Conservation (phyloP, 2,329 filamentous ascomycete species). For the Penicillium decumbens region DNA sequence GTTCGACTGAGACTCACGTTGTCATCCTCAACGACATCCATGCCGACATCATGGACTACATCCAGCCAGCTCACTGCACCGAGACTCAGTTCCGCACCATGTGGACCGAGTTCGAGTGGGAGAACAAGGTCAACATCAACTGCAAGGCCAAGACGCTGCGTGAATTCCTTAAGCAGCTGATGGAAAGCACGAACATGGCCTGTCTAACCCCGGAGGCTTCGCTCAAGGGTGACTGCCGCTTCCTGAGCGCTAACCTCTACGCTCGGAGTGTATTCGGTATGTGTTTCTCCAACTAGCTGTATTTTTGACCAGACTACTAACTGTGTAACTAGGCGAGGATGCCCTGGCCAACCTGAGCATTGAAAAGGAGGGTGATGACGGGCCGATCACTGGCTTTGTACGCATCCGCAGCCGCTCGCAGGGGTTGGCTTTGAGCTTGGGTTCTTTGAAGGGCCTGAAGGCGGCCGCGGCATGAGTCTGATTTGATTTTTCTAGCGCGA, state of each 20-base stretch:
- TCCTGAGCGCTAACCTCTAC: constrained; percentile 94
- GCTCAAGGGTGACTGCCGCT: constrained; percentile 95
- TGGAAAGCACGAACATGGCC: constrained; percentile 98
- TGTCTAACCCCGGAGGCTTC: constrained; percentile 95
- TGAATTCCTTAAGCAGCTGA: constrained; percentile 87
- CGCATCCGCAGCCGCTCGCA: constrained; percentile 96
- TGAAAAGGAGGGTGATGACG: constrained; percentile 93
- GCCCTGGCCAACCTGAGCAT: constrained; percentile 95
- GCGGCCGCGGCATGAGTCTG: constrained; percentile 50
- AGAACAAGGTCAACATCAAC: constrained; percentile 99
- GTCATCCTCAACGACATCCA: constrained; percentile 98
- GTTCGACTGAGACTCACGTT: constrained; percentile 88
- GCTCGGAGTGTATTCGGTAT: constrained; percentile 96
- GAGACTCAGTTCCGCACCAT: constrained; percentile 99
- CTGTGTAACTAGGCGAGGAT: constrained; percentile 73
- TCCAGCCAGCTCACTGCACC: constrained; percentile 91
- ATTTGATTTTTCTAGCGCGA: constrained; percentile 26
- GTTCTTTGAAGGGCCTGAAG: constrained; percentile 89
- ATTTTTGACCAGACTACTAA: constrained; percentile 18
- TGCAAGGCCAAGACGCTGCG: constrained; percentile 88
- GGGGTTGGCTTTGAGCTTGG: constrained; percentile 86
- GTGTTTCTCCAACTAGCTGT: constrained; percentile 32
- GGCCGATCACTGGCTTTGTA: constrained; percentile 93
- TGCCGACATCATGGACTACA: constrained; percentile 99
- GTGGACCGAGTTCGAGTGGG: constrained; percentile 99